Base-by-base conservation (phyloP, 2,329 filamentous ascomycete species). In the Colletotrichum tropicicola region DNA sequence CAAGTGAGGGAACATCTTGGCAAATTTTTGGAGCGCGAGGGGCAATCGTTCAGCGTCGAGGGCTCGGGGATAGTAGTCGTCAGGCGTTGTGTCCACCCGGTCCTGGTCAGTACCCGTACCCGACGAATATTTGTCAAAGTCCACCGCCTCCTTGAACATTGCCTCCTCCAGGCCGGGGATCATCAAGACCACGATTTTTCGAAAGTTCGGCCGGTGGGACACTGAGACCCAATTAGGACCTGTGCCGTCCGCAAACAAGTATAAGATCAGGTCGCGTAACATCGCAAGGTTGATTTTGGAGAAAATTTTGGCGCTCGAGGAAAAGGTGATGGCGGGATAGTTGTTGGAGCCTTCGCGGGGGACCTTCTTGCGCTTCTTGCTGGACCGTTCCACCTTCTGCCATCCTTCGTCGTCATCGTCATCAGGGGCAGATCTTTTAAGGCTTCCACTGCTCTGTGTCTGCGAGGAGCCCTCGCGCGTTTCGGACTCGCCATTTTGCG, bases 101-200 rank as follows among this genome's bases (percentile, higher is more conserved):
- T 79, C 74, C 17, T 68, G 59, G 9, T 37, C 21, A 6, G 32
- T 56, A 53, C 39, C 27, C 23, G 65, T 17, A 21, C 53, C 53
- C 15, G 60, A 55, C 44, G 83, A 81, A 71, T 83, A 87, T 1
- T 73, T 78, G 9, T 77, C 73, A 51, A 84, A 84, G 68, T 88
- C 79, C 37, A 85, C 82, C 37, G 78, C 74, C 12, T 87, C 84
- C 75, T 91, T 88, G 79, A 98, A 97, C 92, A 98, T 96, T 67
- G 89, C 91, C 72, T 93, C 87, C 74, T 98, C 95, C 23, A 99
- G 80, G 0, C 96, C 96, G 10, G 96, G 96, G 10, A 98, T 89
- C 92, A 98, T 95, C 69, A 99, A 81, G 41, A 92, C 87, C 28
- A 98, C 94, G 28, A 97, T 91, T 79, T 96, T 97, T 68, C 88